Evolutionary conservation across 805 yeast genomes (phyloP).

Genomic region (Candida odintsovae): DNA sequence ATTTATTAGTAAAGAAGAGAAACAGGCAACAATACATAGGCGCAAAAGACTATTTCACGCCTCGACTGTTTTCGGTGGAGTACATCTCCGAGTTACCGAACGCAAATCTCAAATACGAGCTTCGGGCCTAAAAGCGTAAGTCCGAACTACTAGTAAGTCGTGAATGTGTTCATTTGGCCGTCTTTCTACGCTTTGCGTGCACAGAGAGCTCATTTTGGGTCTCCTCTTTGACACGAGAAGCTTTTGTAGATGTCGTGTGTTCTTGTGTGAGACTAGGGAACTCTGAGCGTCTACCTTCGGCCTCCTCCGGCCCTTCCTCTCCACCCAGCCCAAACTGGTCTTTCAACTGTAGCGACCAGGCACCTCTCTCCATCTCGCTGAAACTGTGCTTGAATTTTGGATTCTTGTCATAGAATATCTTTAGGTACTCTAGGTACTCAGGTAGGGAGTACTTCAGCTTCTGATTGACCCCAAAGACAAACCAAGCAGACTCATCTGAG

Average conservation of each 20-base stretch:
- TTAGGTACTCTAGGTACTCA: slow-evolving; percentile 16
- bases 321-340: not conserved
- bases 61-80: too few relatives aligned
- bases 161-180: not conserved
- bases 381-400: slow-evolving; percentile 7
- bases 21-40: too few relatives aligned
- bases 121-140: not conserved
- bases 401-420: slow-evolving; percentile 11
- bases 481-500: slow-evolving; percentile 22
- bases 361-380: slow-evolving; percentile 18
- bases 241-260: not conserved
- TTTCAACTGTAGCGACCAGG: slow-evolving; percentile 16
- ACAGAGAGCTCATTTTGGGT: not conserved
- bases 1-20: too few relatives aligned
- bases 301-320: not conserved
- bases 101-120: too few relatives aligned
- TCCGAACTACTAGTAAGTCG: not conserved
- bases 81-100: too few relatives aligned
- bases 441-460: slow-evolving; percentile 19
- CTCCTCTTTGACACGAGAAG: not conserved
- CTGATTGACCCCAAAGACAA: slow-evolving; percentile 7
- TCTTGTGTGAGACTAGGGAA: not conserved
- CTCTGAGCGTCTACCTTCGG: not conserved
- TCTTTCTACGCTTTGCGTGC: not conserved
- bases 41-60: too few relatives aligned